phyloP scores from a whole-genome alignment of 768 basidiomycete genomes.

The Kwoniella botswanensis region DNA sequence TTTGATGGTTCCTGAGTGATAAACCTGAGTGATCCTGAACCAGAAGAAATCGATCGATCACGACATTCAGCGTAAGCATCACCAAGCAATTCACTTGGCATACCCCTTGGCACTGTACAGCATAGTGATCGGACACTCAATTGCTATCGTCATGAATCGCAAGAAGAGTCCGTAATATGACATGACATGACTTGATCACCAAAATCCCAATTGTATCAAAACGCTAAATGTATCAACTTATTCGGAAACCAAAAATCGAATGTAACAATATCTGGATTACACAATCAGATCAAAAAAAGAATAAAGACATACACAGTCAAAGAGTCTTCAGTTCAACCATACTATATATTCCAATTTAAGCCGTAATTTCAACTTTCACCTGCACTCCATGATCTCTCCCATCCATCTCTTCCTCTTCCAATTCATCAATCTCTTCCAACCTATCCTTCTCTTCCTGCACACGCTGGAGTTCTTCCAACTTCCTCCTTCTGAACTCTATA shows the following conservation, averaged over 20 bases:
- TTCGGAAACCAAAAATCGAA: too few relatives aligned
- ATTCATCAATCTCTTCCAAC: conserved; percentile 16
- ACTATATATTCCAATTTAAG: conserved; percentile 4
- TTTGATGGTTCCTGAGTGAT: conserved; percentile 2
- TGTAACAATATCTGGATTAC: too few relatives aligned
- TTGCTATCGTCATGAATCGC: too few relatives aligned
- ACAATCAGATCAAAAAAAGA: too few relatives aligned
- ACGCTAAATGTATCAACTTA: too few relatives aligned
- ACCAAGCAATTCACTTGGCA: not conserved
- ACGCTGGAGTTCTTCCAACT: conserved; percentile 26
- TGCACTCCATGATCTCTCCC: conserved; percentile 45
- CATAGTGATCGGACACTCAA: too few relatives aligned
- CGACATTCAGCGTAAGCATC: not conserved
- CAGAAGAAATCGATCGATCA: not conserved
- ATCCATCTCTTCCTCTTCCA: conserved; percentile 20
- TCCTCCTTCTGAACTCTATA: conserved; percentile 36
- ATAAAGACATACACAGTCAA: not conserved
- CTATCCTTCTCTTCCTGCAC: conserved; percentile 18
- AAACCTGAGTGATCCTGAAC: conserved; percentile 1
- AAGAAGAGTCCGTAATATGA: too few relatives aligned
- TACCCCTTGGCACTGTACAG: not conserved
- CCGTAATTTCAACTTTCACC: conserved; percentile 39
- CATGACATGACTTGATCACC: too few relatives aligned
- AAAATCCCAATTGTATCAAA: too few relatives aligned
- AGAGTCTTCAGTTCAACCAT: not conserved